Conservation (phyloP, 108 stramenopile species). For the Nitzschia inconspicua region DNA sequence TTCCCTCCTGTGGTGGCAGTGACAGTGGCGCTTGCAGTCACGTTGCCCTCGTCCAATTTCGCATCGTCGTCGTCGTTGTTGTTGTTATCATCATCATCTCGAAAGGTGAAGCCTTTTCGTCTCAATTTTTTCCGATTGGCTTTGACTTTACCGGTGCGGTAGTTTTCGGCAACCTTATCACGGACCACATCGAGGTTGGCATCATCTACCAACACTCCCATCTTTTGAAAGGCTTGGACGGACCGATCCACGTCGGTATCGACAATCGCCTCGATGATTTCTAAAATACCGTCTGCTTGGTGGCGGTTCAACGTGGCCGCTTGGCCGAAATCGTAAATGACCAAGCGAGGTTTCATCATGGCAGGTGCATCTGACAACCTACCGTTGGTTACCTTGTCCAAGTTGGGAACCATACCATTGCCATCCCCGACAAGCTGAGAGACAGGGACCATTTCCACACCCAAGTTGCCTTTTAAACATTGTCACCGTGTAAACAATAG, state of each 20-base stretch:
- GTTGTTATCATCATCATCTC: constrained; percentile 30
- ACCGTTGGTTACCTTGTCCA: no score
- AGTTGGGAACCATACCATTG: no score
- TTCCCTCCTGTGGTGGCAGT: constrained; percentile 23
- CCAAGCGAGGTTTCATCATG: constrained; percentile 49
- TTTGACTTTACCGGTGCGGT: constrained; percentile 65
- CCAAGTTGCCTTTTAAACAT: constrained; percentile 66
- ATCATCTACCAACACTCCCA: constrained; percentile 77
- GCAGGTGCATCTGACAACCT: background rate
- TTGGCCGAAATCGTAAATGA: constrained; percentile 89
- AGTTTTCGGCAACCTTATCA: constrained; percentile 74
- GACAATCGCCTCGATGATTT: constrained; percentile 80
- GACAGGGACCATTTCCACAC: constrained; percentile 43
- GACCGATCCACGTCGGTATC: constrained; percentile 74
- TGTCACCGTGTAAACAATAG: background rate
- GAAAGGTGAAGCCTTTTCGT: constrained; percentile 31
- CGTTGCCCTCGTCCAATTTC: background rate
- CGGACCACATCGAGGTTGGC: constrained; percentile 69
- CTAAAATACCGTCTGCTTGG: constrained; percentile 76
- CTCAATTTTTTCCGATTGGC: constrained; percentile 43
- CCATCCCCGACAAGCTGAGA: no score
- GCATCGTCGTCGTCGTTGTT: constrained; percentile 30
- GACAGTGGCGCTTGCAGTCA: constrained; percentile 6
- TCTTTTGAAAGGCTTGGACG: constrained; percentile 65
- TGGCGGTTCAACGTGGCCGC: constrained; percentile 56